These are phyloP conservation scores for Gastrolobium villosum DNA, from an alignment of 306 rosid species.

Conservation along the genomic window DNA sequence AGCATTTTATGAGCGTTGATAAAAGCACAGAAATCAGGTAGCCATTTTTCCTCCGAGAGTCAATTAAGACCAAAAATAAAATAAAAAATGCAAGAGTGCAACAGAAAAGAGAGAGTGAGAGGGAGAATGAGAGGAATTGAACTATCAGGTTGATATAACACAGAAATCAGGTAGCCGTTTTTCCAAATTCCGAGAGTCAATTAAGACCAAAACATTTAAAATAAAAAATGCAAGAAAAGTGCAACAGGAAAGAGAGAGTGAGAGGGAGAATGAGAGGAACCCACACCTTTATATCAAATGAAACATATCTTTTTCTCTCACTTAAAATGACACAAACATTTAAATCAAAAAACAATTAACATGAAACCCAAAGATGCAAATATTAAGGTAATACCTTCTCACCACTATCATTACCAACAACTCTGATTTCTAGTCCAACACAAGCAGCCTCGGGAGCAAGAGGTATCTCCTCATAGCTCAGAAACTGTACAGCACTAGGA, in stretches of 20 bases:
- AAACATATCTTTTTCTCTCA: too few relatives aligned
- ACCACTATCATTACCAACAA: slow-evolving; percentile 98
- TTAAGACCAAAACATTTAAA: slow-evolving; percentile 9
- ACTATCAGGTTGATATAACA: slow-evolving; percentile 15
- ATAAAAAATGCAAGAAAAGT: slow-evolving; percentile 1
- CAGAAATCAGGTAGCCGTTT: slow-evolving; percentile 35
- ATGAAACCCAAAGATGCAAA: slow-evolving; percentile 24
- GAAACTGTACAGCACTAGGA: slow-evolving; percentile 82
- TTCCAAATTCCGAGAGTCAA: slow-evolving; percentile 30
- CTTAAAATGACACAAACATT: too few relatives aligned
- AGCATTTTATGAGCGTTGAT: slow-evolving; percentile 27
- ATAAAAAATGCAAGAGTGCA: not conserved
- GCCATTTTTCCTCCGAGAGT: slow-evolving; percentile 30
- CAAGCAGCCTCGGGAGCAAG: slow-evolving; percentile 91
- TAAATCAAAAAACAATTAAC: slow-evolving; percentile 34
- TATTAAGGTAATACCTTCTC: slow-evolving; percentile 78
- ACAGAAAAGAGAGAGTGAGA: not conserved
- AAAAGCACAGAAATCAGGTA: slow-evolving; percentile 29
- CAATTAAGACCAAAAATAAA: slow-evolving; percentile 7
- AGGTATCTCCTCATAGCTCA: slow-evolving; percentile 88
- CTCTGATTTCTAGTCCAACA: slow-evolving; percentile 97
- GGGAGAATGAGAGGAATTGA: not conserved
- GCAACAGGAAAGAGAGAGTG: not conserved
- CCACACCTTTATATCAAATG: slow-evolving; percentile 27
- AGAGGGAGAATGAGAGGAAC: not conserved